A percentile compares a stretch with the other conserved stretches of the same genome.
These are phyloP conservation scores for Talaromyces liani DNA, from an alignment of 495 filamentous ascomycete genomes.

Conservation along the genomic window DNA sequence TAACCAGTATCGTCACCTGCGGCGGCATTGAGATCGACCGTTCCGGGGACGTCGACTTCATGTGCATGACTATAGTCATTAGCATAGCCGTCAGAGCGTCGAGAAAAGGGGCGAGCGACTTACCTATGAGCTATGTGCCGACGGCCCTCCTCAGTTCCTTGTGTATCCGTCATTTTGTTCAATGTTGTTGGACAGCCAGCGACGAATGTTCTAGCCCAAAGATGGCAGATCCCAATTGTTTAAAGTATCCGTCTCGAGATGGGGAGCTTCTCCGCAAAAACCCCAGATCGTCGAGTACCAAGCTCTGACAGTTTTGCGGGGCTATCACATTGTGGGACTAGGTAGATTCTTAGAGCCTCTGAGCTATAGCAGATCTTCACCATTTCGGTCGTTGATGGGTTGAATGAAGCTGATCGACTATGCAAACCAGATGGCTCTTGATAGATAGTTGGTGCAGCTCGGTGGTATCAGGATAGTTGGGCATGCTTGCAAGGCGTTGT, in stretches of 20 bases:
- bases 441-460: not conserved
- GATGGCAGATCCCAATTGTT: not conserved
- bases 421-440: not conserved
- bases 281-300: not conserved
- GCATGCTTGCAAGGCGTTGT: no score
- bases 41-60: constrained; percentile 51
- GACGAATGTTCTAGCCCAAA: not conserved
- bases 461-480: no score
- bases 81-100: not conserved
- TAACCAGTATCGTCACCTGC: constrained; percentile 57
- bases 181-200: not conserved
- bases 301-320: not conserved
- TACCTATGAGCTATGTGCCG: not conserved
- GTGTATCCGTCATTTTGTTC: not conserved
- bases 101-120: not conserved
- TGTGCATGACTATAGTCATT: constrained; percentile 41
- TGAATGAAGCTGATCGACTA: not conserved
- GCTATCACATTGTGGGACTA: not conserved
- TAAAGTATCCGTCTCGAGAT: not conserved
- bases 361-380: not conserved
- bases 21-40: constrained; percentile 44
- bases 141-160: not conserved
- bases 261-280: not conserved
- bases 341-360: not conserved
- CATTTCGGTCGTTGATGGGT: not conserved